Percentiles rank a stretch among this genome's conserved stretches.
Evolutionary conservation across 1,284 basidiomycete species (phyloP).

Genomic region (Hypsizygus ulmarius): DNA sequence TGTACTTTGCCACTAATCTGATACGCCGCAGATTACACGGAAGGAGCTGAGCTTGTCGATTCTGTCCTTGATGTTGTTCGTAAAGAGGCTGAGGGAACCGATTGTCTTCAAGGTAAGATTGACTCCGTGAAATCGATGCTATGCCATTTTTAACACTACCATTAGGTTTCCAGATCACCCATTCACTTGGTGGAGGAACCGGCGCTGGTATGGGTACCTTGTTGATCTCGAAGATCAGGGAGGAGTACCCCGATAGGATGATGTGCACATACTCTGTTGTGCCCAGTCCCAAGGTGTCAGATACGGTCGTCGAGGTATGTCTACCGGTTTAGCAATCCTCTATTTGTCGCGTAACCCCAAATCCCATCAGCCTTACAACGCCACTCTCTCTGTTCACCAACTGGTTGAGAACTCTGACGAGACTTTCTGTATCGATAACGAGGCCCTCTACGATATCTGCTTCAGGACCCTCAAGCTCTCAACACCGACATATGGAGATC

Average conservation of each 20-base stretch:
- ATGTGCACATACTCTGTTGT: slow-evolving; percentile 97
- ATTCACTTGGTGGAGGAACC: slow-evolving; percentile 96
- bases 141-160: slow-evolving; percentile 4
- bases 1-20: background rate
- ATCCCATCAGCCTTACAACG: slow-evolving; percentile 81
- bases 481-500: slow-evolving; percentile 93
- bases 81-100: slow-evolving; percentile 88
- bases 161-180: slow-evolving; percentile 91
- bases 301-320: slow-evolving; percentile 90
- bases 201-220: slow-evolving; percentile 93
- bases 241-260: slow-evolving; percentile 96
- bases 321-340: background rate
- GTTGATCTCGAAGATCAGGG: slow-evolving; percentile 87
- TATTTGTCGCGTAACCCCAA: slow-evolving; percentile 4
- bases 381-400: slow-evolving; percentile 92
- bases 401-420: slow-evolving; percentile 96
- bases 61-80: slow-evolving; percentile 87
- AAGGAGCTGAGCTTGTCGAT: slow-evolving; percentile 96
- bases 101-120: slow-evolving; percentile 81
- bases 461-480: slow-evolving; percentile 94
- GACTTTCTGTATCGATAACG: slow-evolving; percentile 97
- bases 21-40: slow-evolving; percentile 76
- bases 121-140: slow-evolving; percentile 13
- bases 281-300: slow-evolving; percentile 94
- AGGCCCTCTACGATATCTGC: slow-evolving; percentile 98